Percentiles rank a stretch among this genome's conserved stretches.
Evolutionary conservation across 768 basidiomycete genomes (phyloP).

Genomic region (Melanogaster broomeanus): DNA sequence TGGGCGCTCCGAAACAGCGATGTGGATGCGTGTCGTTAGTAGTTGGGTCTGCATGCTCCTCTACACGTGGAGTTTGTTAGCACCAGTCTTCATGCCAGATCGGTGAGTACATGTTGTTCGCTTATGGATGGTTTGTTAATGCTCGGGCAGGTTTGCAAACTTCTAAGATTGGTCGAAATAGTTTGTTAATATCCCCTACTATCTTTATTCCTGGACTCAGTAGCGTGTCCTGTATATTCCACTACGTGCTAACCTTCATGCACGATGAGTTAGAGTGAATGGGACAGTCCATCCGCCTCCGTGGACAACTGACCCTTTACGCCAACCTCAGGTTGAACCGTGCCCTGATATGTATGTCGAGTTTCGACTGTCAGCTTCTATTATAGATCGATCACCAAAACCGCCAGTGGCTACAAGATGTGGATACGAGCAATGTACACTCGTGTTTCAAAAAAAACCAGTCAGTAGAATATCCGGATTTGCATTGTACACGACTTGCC

Average conservation of each 20-base stretch:
- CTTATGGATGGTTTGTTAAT: conserved; percentile 5
- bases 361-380: not conserved
- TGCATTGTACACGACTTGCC: too few species aligned
- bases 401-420: too few species aligned
- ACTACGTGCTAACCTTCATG: not conserved
- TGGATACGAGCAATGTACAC: not conserved
- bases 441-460: too few species aligned
- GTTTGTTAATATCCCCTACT: conserved; percentile 3
- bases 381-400: not conserved
- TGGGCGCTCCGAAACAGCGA: conserved; percentile 91
- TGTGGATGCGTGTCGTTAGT: conserved; percentile 99
- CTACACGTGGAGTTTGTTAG: conserved; percentile 86
- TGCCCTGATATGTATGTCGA: too few species aligned
- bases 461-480: too few species aligned
- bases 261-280: not conserved
- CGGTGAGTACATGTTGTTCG: conserved; percentile 49
- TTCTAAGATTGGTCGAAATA: conserved; percentile 9
- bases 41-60: conserved; percentile 91
- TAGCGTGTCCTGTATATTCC: not conserved
- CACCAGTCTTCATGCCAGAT: conserved; percentile 89
- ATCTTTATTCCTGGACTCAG: not conserved
- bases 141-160: conserved; percentile 24
- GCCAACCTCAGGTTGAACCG: too few species aligned
- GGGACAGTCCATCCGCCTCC: not conserved
- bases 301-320: too few species aligned